Conservation (phyloP, 2,329 filamentous ascomycete genomes). For the Ceratocystis eucalypticola region DNA sequence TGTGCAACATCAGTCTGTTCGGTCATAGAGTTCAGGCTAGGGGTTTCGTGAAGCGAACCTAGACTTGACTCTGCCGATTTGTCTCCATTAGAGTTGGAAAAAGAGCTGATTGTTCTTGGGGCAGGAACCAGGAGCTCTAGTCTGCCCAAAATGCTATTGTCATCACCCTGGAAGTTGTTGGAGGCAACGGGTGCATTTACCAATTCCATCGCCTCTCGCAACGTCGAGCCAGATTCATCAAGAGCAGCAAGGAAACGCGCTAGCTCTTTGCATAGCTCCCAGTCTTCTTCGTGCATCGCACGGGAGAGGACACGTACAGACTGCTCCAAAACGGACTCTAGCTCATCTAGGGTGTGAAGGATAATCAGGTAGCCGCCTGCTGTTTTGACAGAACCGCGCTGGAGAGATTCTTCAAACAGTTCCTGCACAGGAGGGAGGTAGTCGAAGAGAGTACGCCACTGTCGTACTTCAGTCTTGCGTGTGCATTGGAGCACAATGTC, state of each 20-base stretch:
- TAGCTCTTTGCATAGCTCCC: conserved; percentile 90
- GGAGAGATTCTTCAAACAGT: conserved; percentile 83
- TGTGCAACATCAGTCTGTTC: conserved; percentile 11
- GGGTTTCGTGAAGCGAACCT: conserved; percentile 18
- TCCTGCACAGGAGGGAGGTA: conserved; percentile 83
- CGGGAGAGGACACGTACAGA: conserved; percentile 67
- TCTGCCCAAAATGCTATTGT: conserved; percentile 19
- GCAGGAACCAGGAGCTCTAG: conserved; percentile 13
- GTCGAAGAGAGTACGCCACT: conserved; percentile 85
- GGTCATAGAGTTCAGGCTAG: conserved; percentile 11
- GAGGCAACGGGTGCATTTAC: conserved; percentile 32
- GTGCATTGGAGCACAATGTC: conserved; percentile 96
- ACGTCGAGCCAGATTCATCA: conserved; percentile 69
- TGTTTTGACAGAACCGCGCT: conserved; percentile 77
- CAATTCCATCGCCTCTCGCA: conserved; percentile 57
- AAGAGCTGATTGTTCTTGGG: conserved; percentile 8
- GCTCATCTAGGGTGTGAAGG: conserved; percentile 66
- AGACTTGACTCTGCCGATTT: conserved; percentile 25
- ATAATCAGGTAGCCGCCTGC: conserved; percentile 94
- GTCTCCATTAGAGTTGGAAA: conserved; percentile 14
- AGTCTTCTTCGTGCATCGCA: conserved; percentile 75
- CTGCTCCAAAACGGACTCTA: conserved; percentile 57
- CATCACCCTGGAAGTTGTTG: conserved; percentile 26
- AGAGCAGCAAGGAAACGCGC: conserved; percentile 90
- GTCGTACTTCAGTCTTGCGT: conserved; percentile 87